Evolutionary conservation across 192 early-diverging fungal species (phyloP), one percentile per base, ranked within the genome.

Genomic region (Linnemannia exigua): DNA sequence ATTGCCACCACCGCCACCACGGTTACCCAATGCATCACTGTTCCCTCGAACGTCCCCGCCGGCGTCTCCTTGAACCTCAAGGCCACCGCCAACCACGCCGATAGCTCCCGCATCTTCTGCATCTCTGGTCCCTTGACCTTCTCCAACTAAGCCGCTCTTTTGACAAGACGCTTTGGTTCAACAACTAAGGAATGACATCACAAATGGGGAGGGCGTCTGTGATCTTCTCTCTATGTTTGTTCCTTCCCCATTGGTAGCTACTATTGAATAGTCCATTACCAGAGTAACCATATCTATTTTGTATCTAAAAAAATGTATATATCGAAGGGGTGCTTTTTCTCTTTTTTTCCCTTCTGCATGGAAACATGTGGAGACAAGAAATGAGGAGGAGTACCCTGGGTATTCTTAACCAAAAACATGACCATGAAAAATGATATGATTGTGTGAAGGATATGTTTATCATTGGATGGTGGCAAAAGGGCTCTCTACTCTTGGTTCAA

Each of bases 91-190:
- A 80, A 16, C 33, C 54, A 67, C 37, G 61, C 70, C 37, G 58
- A 44, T 52, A 61, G 28, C 25, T 38, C 66, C 20, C 66, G 54
- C 36, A 75, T 86, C 58, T 86, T 86, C 84, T 86, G 84, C 79
- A 80, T 86, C 75, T 25, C 25, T 63, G 84, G 84, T 19, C 84
- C 84, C 63, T 73, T 86, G 71, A 80, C 74, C 74, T 86, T 86
- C 74, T 36, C 54, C 77, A 68, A 20, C 51, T 85, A 85, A 76
- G 58, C 58, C 1, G 9, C 31, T 22, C 25, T 25, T 61, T 44
- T 44, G 41, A 44, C 41, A 44, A 44, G 41, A 44, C 58, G 58
- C 58, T 15, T 63, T n/a, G 28, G n/a, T n/a, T 63, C 31, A 63
- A 63, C 25, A 58, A 8, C 22, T 25, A 63, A 63, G 31, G 58